A percentile compares a stretch with the other conserved stretches of the same genome.
Evolutionary conservation across 2,329 filamentous ascomycete genomes (phyloP).

Genomic region (Sarocladium kiliense): DNA sequence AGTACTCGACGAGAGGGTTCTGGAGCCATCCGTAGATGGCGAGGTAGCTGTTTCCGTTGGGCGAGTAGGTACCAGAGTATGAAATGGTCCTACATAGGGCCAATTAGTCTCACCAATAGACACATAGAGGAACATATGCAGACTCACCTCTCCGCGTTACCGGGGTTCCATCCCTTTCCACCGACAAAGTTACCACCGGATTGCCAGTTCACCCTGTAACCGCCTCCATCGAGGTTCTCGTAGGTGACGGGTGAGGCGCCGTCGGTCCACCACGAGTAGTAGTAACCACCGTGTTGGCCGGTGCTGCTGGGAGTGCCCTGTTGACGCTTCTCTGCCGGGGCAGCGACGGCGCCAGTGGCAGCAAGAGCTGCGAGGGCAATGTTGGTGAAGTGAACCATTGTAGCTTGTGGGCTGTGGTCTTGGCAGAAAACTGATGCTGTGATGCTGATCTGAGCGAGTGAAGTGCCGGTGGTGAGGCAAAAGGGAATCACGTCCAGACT

Average conservation of each 20-base stretch:
- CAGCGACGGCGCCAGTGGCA: slow-evolving; percentile 16
- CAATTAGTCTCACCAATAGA: not conserved
- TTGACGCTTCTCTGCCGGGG: slow-evolving; percentile 22
- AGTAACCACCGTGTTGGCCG: slow-evolving; percentile 48
- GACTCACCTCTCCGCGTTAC: slow-evolving; percentile 25
- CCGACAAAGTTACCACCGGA: slow-evolving; percentile 43
- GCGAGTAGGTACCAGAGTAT: slow-evolving; percentile 42
- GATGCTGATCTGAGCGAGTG: not conserved
- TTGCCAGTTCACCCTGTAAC: slow-evolving; percentile 45
- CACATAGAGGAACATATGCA: not conserved
- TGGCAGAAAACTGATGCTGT: not conserved
- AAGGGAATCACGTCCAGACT: not conserved
- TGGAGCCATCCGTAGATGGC: slow-evolving; percentile 35
- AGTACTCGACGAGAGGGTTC: slow-evolving; percentile 33
- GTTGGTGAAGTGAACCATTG: slow-evolving; percentile 7
- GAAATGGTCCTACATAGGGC: slow-evolving; percentile 37
- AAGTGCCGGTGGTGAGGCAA: not conserved
- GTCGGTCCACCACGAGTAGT: slow-evolving; percentile 58
- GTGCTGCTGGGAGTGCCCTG: slow-evolving; percentile 28
- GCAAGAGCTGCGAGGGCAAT: slow-evolving; percentile 9
- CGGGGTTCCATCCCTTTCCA: slow-evolving; percentile 45
- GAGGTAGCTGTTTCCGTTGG: slow-evolving; percentile 44
- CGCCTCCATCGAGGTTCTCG: slow-evolving; percentile 46
- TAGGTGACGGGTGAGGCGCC: slow-evolving; percentile 44
- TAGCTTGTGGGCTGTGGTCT: not conserved